phyloP scores from a whole-genome alignment of 2,329 filamentous ascomycete species.

The Mycocentrospora acerina region DNA sequence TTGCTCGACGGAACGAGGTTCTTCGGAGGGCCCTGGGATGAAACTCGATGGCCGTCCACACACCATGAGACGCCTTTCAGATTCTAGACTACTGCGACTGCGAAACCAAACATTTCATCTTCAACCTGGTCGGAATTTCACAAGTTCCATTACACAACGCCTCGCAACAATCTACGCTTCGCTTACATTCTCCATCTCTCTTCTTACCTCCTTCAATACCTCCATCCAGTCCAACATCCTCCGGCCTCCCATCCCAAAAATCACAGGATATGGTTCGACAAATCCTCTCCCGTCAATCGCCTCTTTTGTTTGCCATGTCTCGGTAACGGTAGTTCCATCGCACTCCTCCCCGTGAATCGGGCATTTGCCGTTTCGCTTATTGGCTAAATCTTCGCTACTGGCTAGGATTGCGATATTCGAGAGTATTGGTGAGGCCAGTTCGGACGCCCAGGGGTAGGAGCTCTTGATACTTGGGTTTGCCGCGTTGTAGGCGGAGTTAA shows the following conservation, averaged over 20 bases:
- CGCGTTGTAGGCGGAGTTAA: slow-evolving; percentile 22
- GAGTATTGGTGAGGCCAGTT: background rate
- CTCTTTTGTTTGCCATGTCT: slow-evolving; percentile 14
- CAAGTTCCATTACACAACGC: too few relatives aligned
- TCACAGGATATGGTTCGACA: slow-evolving; percentile 16
- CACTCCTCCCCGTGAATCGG: slow-evolving; percentile 21
- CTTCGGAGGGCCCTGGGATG: too few relatives aligned
- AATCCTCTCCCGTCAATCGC: slow-evolving; percentile 10
- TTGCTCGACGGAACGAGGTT: too few relatives aligned
- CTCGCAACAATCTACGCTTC: background rate
- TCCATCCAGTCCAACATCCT: slow-evolving; percentile 28
- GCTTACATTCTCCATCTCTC: background rate
- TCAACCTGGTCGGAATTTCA: too few relatives aligned
- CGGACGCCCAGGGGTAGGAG: too few relatives aligned
- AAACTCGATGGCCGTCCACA: too few relatives aligned
- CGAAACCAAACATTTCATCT: too few relatives aligned
- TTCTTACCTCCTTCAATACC: slow-evolving; percentile 5
- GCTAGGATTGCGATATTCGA: too few relatives aligned
- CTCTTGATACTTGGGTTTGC: slow-evolving; percentile 1
- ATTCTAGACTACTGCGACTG: too few relatives aligned
- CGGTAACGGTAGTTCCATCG: slow-evolving; percentile 14
- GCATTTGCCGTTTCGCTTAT: slow-evolving; percentile 7
- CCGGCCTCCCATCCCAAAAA: slow-evolving; percentile 10
- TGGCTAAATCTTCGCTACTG: background rate
- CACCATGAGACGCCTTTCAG: too few relatives aligned